Conservation (phyloP, 495 filamentous ascomycete genomes). For the Parmelia sp. region DNA sequence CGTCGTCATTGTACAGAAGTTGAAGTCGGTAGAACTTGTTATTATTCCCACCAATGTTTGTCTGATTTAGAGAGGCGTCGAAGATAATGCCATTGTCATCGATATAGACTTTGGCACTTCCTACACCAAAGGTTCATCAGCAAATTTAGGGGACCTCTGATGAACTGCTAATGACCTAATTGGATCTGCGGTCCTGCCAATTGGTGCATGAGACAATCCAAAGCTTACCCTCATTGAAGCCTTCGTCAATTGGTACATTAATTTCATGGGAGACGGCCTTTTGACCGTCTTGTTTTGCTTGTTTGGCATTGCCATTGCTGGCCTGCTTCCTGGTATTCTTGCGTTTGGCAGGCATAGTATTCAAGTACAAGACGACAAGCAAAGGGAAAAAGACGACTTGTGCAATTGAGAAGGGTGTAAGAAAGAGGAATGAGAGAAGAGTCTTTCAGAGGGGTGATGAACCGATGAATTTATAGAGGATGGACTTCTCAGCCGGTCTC, state of each 20-base stretch:
- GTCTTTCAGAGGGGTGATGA: background rate
- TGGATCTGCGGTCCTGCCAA: background rate
- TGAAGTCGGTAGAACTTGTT: slow-evolving; percentile 49
- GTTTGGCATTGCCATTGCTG: slow-evolving; percentile 20
- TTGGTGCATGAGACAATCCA: too few relatives aligned
- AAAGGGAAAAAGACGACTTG: background rate
- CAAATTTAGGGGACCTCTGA: background rate
- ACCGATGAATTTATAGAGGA: background rate
- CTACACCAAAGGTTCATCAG: background rate
- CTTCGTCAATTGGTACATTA: slow-evolving; percentile 48
- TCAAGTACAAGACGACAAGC: background rate
- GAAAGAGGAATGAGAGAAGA: background rate
- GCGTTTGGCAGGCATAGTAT: slow-evolving; percentile 25
- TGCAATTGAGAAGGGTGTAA: background rate
- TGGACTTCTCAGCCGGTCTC: background rate
- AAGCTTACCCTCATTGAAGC: slow-evolving; percentile 31
- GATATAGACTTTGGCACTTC: slow-evolving; percentile 53
- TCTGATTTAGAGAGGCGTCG: slow-evolving; percentile 47
- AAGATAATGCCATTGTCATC: slow-evolving; percentile 56
- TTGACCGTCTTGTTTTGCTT: slow-evolving; percentile 38
- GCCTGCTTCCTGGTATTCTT: slow-evolving; percentile 21
- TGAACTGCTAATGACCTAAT: background rate
- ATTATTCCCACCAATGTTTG: slow-evolving; percentile 48
- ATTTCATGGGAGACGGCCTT: slow-evolving; percentile 36
- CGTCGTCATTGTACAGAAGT: slow-evolving; percentile 16